Evolutionary conservation across 352 stramenopile genomes (phyloP), one percentile per base, ranked within the genome.

Genomic region (Nothophytophthora sp.): DNA sequence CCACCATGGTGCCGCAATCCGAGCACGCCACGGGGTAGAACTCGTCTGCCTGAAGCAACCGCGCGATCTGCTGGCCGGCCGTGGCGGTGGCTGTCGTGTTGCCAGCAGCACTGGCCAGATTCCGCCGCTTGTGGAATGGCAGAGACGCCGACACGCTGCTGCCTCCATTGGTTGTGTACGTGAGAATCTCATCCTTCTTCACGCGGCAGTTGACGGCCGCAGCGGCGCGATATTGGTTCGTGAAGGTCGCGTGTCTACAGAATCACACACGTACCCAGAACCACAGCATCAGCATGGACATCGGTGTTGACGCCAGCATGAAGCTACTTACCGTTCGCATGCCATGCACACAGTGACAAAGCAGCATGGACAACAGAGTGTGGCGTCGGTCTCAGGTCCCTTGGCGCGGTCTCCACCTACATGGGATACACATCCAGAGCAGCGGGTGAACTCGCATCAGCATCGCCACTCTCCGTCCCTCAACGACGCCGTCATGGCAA

Each of bases 311-410:
- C 7, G 53, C 45, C 29, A 36, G 13, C 28, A 33, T 8, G n/a
- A n/a, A n/a, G n/a, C n/a, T n/a, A n/a, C 41, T n/a, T n/a, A 86
- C 72, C 80, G 59, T 59, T 93, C 57, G 50, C 80, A 90, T 37
- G 73, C 60, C 68, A 91, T 86, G 38, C 77, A 93, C 15, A 93
- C 76, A 0, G 73, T 88, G 25, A 93, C 45, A 48, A 93, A 93
- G 59, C 82, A 93, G 51, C 80, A 93, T 19, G 82, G 82, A 52
- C 82, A 93, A 28, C 77, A 87, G 5, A 93, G 60, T 22, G 61
- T 78, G 1, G 75, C 82, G 51, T 90, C 80, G 1, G 71, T 84
- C 43, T 59, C 56, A 0, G 19, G 20, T 9, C 49, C 50, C 13
- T 27, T 24, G 28, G 37, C 27, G n/a, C 27, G 24, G 27, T 29